phyloP scores from a whole-genome alignment of 805 yeast species.

The Candida oleophila region DNA sequence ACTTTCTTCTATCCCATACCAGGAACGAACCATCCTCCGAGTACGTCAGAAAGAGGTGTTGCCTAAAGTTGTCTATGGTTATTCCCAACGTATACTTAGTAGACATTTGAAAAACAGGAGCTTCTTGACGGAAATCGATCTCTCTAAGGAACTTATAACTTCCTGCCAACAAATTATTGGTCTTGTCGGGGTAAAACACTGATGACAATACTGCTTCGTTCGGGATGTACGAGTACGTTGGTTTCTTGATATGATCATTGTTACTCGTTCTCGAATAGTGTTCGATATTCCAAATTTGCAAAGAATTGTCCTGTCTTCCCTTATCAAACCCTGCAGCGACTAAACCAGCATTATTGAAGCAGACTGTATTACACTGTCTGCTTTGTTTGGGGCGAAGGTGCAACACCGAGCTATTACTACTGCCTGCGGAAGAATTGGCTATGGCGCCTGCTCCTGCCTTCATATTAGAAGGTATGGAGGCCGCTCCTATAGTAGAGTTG shows the following conservation, averaged over 20 bases:
- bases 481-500: background rate
- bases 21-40: conserved; percentile 85
- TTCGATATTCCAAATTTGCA: conserved; percentile 78
- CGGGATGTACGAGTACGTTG: conserved; percentile 57
- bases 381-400: conserved; percentile 60
- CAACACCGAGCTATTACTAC: conserved; percentile 21
- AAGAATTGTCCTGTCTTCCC: conserved; percentile 69
- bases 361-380: conserved; percentile 72
- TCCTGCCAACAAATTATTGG: conserved; percentile 61
- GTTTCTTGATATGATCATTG: conserved; percentile 51
- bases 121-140: conserved; percentile 65
- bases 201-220: conserved; percentile 76
- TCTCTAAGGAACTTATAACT: conserved; percentile 76
- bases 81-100: conserved; percentile 72
- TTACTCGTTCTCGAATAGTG: conserved; percentile 50
- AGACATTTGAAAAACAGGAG: conserved; percentile 70
- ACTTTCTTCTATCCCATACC: conserved; percentile 74
- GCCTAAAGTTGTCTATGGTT: conserved; percentile 65
- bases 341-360: conserved; percentile 63
- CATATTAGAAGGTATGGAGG: background rate
- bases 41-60: conserved; percentile 66
- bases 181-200: conserved; percentile 60
- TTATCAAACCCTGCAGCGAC: conserved; percentile 80
- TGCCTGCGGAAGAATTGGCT: too few species aligned
- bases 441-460: background rate